Conservation (phyloP, 2,329 filamentous ascomycete species). For the Diaporthe batatas region DNA sequence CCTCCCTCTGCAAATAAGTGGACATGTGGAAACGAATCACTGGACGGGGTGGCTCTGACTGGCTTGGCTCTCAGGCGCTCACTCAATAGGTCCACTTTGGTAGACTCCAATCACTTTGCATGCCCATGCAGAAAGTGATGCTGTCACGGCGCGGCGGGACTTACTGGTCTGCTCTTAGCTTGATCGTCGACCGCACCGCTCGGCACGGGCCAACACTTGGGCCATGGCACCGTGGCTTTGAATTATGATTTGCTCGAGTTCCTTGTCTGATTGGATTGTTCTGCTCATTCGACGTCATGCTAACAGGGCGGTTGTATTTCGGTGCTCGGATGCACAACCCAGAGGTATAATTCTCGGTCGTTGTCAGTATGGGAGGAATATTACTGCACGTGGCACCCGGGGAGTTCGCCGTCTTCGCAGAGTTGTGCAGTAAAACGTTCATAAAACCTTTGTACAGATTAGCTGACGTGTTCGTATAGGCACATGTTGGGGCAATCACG, state of each 20-base stretch:
- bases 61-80: not conserved
- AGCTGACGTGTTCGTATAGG: not conserved
- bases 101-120: not conserved
- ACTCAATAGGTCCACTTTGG: not conserved
- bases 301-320: not conserved
- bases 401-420: not conserved
- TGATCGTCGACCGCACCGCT: not conserved
- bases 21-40: not conserved
- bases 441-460: not conserved
- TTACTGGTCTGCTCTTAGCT: not conserved
- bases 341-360: not conserved
- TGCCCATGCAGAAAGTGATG: not conserved
- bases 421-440: not conserved
- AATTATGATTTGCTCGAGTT: not conserved
- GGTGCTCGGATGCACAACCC: conserved; percentile 5
- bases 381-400: not conserved
- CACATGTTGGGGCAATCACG: not conserved
- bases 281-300: conserved; percentile 9
- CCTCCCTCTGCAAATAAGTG: not conserved
- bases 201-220: conserved; percentile 5
- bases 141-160: not conserved
- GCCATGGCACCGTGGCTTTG: not conserved
- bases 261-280: conserved; percentile 4
- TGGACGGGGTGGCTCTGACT: not conserved
- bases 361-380: not conserved